These are phyloP conservation scores for Dittrichia graveolens DNA, from an alignment of 129 eudicot species.

Conservation along the genomic window DNA sequence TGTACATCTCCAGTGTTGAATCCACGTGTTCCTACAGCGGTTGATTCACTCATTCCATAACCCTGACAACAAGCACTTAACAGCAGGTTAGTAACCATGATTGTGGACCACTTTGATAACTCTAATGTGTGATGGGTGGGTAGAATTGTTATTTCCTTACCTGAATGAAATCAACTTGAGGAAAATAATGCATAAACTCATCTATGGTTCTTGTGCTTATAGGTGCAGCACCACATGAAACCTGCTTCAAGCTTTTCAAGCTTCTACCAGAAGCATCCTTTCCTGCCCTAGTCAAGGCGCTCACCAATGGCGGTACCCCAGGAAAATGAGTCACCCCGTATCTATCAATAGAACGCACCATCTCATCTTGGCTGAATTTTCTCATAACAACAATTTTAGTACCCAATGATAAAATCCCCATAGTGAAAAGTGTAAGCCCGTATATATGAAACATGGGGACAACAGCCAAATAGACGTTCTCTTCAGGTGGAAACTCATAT, in stretches of 20 bases:
- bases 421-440: constrained; percentile 65
- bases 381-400: constrained; percentile 62
- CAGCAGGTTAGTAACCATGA: background rate
- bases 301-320: constrained; percentile 73
- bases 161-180: constrained; percentile 85
- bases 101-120: background rate
- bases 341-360: constrained; percentile 51
- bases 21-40: constrained; percentile 71
- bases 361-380: constrained; percentile 51
- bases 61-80: constrained; percentile 47
- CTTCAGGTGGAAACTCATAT: constrained; percentile 37
- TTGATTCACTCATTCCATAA: constrained; percentile 76
- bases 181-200: constrained; percentile 59
- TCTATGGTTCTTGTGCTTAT: constrained; percentile 47
- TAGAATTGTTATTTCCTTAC: constrained; percentile 38
- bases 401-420: constrained; percentile 81
- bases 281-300: constrained; percentile 49
- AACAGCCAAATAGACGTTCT: constrained; percentile 68
- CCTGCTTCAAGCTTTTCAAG: constrained; percentile 68
- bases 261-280: constrained; percentile 28
- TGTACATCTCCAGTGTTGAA: constrained; percentile 39
- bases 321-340: constrained; percentile 78
- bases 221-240: constrained; percentile 91
- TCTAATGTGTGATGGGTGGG: background rate
- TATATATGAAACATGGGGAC: constrained; percentile 91